A percentile compares a stretch with the other conserved stretches of the same genome.
phyloP scores from a whole-genome alignment of 148 eudicot species.

The Vaccinium corymbosum region DNA sequence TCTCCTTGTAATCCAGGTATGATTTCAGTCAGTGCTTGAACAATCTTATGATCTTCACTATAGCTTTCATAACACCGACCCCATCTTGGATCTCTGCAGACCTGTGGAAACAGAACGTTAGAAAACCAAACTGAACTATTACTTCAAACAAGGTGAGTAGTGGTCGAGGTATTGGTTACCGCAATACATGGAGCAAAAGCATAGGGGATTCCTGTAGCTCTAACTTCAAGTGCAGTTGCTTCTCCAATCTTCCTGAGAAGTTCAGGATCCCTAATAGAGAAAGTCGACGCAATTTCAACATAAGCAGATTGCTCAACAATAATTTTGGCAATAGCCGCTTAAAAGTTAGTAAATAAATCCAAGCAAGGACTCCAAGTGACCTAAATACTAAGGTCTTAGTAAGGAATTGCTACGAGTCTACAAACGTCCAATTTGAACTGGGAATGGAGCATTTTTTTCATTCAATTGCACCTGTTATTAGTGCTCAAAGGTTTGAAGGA shows the following conservation, averaged over 20 bases:
- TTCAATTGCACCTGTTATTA: not conserved
- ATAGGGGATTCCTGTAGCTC: constrained; percentile 6
- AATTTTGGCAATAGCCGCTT: not conserved
- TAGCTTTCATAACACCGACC: constrained; percentile 89
- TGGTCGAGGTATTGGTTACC: not conserved
- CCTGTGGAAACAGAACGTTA: constrained; percentile 26
- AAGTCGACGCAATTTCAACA: not conserved
- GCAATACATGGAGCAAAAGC: constrained; percentile 10
- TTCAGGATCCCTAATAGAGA: not conserved
- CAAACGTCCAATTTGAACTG: not conserved
- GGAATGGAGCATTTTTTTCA: not conserved
- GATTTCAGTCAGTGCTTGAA: constrained; percentile 75
- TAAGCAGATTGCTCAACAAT: not conserved
- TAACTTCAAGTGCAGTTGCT: constrained; percentile 9
- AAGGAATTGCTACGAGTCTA: not conserved
- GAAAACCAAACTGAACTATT: not conserved
- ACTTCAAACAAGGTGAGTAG: not conserved
- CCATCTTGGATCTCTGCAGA: constrained; percentile 86
- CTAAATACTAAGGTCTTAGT: not conserved
- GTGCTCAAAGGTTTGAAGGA: not conserved
- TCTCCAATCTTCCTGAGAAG: not conserved
- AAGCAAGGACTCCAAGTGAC: not conserved
- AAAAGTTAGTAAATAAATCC: not conserved
- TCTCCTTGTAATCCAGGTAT: constrained; percentile 91
- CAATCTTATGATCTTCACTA: constrained; percentile 71